Percentiles rank a stretch among this genome's conserved stretches.
These are phyloP conservation scores for Tothia fuscella DNA, from an alignment of 2,329 filamentous ascomycete genomes.

Conservation along the genomic window DNA sequence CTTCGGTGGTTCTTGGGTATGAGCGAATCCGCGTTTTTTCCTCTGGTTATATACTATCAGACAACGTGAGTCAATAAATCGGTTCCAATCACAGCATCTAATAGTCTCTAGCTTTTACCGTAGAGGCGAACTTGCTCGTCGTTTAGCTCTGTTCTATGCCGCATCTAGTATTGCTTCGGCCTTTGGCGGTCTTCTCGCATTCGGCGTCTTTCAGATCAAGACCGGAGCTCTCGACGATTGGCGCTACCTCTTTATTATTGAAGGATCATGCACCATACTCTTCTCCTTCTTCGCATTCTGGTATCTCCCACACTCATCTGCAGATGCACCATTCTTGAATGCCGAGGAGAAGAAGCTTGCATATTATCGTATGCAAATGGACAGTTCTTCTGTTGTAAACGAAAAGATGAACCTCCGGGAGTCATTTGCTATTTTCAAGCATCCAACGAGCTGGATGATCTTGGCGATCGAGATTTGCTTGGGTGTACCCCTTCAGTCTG, in stretches of 20 bases:
- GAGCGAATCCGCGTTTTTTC: constrained; percentile 57
- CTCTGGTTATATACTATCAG: constrained; percentile 52
- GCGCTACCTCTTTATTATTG: constrained; percentile 52
- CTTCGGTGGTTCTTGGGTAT: constrained; percentile 55
- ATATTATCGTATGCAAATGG: constrained; percentile 61
- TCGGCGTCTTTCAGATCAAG: constrained; percentile 49
- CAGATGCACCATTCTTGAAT: constrained; percentile 52
- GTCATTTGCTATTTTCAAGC: constrained; percentile 40
- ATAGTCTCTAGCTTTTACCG: constrained; percentile 50
- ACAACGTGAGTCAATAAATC: constrained; percentile 20
- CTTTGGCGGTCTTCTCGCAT: constrained; percentile 48
- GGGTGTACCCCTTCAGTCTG: constrained; percentile 46
- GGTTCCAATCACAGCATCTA: neutral
- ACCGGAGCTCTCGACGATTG: constrained; percentile 36
- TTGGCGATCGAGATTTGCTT: constrained; percentile 46
- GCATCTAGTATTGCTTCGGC: constrained; percentile 62
- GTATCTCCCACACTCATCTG: constrained; percentile 55
- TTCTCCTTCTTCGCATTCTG: constrained; percentile 53
- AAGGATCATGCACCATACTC: constrained; percentile 46
- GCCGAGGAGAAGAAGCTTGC: constrained; percentile 56
- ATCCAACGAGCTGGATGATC: constrained; percentile 42
- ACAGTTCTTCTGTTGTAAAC: constrained; percentile 54
- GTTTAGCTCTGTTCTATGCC: constrained; percentile 64
- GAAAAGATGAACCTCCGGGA: constrained; percentile 42
- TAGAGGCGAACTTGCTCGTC: constrained; percentile 56